These are phyloP conservation scores for Monilinia aucupariae DNA, from an alignment of 2,329 filamentous ascomycete species.

Conservation along the genomic window DNA sequence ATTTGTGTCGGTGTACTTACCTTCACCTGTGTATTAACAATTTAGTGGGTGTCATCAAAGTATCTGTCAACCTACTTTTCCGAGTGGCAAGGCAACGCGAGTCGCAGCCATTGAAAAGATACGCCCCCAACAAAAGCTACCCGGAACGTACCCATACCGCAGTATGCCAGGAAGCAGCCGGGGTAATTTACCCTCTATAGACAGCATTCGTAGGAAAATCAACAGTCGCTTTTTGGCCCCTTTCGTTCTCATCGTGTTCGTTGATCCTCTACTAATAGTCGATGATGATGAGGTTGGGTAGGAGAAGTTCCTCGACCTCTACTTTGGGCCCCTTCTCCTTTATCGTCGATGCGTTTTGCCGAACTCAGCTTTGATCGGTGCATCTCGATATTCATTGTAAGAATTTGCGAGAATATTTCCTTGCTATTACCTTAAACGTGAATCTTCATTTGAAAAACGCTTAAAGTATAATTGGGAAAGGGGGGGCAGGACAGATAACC, in stretches of 20 bases:
- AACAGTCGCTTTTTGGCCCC: not conserved
- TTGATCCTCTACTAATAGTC: not conserved
- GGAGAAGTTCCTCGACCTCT: no score
- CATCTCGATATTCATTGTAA: no score
- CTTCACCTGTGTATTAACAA: not conserved
- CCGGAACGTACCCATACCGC: not conserved
- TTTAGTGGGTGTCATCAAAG: not conserved
- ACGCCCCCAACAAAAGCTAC: not conserved
- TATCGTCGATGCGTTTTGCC: no score
- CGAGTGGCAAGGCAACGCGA: not conserved
- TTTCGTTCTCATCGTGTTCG: not conserved
- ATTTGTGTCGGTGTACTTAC: not conserved
- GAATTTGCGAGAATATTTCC: no score
- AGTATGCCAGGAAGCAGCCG: not conserved
- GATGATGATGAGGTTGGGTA: no score
- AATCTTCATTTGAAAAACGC: no score
- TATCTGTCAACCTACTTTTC: not conserved
- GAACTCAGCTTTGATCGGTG: no score
- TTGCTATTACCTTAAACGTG: no score
- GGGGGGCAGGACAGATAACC: no score
- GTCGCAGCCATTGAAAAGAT: not conserved
- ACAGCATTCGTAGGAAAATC: not conserved
- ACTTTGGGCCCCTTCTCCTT: no score
- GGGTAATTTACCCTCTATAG: not conserved
- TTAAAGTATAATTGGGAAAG: no score